Evolutionary conservation across 805 yeast genomes (phyloP).

Genomic region (Torulaspora franciscae): DNA sequence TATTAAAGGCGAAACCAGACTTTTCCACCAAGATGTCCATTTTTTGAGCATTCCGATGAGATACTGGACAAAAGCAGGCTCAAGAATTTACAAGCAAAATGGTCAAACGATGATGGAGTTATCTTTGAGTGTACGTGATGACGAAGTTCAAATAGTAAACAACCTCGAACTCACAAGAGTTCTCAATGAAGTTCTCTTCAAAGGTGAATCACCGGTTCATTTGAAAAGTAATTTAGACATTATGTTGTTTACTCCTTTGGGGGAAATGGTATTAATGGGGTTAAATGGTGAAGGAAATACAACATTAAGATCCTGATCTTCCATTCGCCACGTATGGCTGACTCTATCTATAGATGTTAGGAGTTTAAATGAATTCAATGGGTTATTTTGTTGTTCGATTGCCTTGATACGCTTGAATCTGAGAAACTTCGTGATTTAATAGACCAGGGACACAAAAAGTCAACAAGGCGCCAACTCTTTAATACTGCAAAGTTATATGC

Average conservation of each 20-base stretch:
- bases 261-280: slow-evolving; percentile 29
- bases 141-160: slow-evolving; percentile 42
- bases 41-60: slow-evolving; percentile 44
- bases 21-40: slow-evolving; percentile 38
- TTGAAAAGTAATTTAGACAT: slow-evolving; percentile 26
- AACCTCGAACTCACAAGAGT: slow-evolving; percentile 40
- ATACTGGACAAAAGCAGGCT: slow-evolving; percentile 45
- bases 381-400: no score
- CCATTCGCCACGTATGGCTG: not conserved
- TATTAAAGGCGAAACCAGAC: slow-evolving; percentile 41
- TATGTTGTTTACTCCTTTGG: slow-evolving; percentile 23
- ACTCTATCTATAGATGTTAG: not conserved
- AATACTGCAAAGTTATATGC: no score
- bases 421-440: no score
- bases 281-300: slow-evolving; percentile 29
- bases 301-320: slow-evolving; percentile 13
- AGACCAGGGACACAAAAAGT: no score
- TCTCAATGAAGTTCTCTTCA: slow-evolving; percentile 39
- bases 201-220: slow-evolving; percentile 37
- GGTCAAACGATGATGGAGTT: slow-evolving; percentile 34
- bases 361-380: not conserved
- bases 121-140: slow-evolving; percentile 39
- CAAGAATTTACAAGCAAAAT: slow-evolving; percentile 31
- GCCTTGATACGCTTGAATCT: no score
- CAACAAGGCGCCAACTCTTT: no score